Percentiles rank a stretch among this genome's conserved stretches.
Evolutionary conservation across 768 basidiomycete genomes (phyloP).

Genomic region (Leccinellum luteum): DNA sequence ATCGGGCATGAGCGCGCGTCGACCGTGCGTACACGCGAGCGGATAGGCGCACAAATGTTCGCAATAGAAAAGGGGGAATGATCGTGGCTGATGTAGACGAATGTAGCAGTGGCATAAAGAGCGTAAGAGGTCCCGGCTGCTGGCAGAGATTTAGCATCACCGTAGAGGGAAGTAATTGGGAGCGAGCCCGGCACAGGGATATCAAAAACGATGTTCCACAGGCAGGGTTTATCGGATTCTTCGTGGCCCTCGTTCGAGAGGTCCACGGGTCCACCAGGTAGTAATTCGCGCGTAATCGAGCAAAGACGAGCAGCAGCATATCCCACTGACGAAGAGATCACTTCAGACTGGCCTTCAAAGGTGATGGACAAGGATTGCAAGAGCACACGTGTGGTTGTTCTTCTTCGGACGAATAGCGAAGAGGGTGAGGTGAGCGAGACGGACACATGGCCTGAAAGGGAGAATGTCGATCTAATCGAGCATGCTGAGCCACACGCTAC

Average conservation of each 20-base stretch:
- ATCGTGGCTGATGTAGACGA: constrained; percentile 44
- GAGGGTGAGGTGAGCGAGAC: constrained; percentile 58
- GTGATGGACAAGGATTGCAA: constrained; percentile 71
- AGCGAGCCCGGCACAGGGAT: constrained; percentile 90
- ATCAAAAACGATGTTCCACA: constrained; percentile 79
- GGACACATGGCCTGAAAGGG: constrained; percentile 78
- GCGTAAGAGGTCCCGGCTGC: constrained; percentile 61
- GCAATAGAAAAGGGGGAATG: constrained; percentile 45
- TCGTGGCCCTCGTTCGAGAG: constrained; percentile 65
- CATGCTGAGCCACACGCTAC: constrained; percentile 4
- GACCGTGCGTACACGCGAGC: constrained; percentile 41
- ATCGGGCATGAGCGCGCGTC: constrained; percentile 43
- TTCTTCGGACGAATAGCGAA: constrained; percentile 52
- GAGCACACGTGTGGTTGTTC: constrained; percentile 47
- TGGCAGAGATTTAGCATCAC: constrained; percentile 35
- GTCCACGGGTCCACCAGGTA: constrained; percentile 47
- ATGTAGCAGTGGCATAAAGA: constrained; percentile 65
- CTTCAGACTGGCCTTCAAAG: constrained; percentile 86
- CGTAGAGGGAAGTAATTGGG: constrained; percentile 55
- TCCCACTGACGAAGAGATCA: constrained; percentile 58
- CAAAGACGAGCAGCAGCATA: constrained; percentile 72
- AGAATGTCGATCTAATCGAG: constrained; percentile 70
- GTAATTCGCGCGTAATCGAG: constrained; percentile 60
- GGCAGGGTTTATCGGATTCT: constrained; percentile 49
- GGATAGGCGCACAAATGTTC: constrained; percentile 56